phyloP scores from a whole-genome alignment of 1,284 basidiomycete species.

The Waitea zeae region DNA sequence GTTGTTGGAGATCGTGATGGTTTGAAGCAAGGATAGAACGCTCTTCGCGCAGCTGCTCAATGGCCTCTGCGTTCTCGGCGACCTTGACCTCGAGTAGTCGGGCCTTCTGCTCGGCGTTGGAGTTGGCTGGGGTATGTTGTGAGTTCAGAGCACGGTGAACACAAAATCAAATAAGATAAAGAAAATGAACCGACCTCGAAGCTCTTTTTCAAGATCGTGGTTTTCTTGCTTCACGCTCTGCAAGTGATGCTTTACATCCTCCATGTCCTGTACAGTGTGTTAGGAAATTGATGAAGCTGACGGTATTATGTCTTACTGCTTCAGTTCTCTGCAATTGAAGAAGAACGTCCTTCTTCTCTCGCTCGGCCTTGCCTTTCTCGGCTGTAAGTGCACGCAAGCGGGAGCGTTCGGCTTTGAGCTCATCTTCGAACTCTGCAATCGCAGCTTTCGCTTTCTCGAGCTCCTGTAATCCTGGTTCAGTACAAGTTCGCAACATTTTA shows the following conservation, averaged over 20 bases:
- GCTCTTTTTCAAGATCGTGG: constrained; percentile 45
- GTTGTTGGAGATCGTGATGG: constrained; percentile 52
- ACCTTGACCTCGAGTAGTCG: constrained; percentile 45
- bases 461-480: constrained; percentile 28
- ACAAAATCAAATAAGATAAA: not conserved
- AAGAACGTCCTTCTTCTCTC: constrained; percentile 43
- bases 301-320: constrained; percentile 23
- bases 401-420: constrained; percentile 47
- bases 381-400: constrained; percentile 40
- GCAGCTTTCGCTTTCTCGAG: constrained; percentile 44
- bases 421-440: constrained; percentile 49
- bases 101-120: constrained; percentile 50
- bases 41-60: constrained; percentile 57
- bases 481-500: not conserved
- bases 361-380: constrained; percentile 41
- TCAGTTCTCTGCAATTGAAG: constrained; percentile 51
- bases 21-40: constrained; percentile 46
- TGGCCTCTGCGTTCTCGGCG: constrained; percentile 43
- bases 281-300: constrained; percentile 4
- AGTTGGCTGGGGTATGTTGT: constrained; percentile 22
- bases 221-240: constrained; percentile 52
- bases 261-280: constrained; percentile 40
- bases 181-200: constrained; percentile 29
- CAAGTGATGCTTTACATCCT: constrained; percentile 50
- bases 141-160: not conserved